Percentiles rank a stretch among this genome's conserved stretches.
These are phyloP conservation scores for Phaseolus coccineus DNA, from an alignment of 331 rosid genomes.

Conservation along the genomic window DNA sequence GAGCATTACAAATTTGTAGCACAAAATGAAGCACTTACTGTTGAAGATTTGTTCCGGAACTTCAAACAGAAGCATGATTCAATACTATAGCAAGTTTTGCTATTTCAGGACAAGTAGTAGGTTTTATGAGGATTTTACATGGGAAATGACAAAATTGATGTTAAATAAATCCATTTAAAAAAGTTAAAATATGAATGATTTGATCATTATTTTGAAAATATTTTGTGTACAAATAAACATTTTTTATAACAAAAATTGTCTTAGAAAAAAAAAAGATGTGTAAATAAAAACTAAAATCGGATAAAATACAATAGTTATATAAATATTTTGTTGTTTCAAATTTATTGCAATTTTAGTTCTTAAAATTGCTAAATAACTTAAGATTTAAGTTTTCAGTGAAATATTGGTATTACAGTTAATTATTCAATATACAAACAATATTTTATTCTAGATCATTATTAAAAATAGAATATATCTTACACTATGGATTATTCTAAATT, in stretches of 20 bases:
- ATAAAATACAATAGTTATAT: not conserved
- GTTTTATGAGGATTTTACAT: not conserved
- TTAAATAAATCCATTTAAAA: not conserved
- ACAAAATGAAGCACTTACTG: not conserved
- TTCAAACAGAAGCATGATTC: no score
- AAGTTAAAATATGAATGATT: not conserved
- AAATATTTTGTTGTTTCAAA: no score
- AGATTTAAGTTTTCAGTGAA: no score
- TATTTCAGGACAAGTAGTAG: not conserved
- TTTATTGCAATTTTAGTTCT: no score
- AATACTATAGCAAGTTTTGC: no score
- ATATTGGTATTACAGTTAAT: no score
- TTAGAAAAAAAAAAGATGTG: not conserved
- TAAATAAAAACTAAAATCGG: not conserved
- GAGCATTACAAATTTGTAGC: conserved; percentile 1
- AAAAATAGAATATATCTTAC: no score
- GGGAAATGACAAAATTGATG: not conserved
- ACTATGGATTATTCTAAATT: no score
- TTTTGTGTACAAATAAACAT: not conserved
- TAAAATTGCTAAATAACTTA: no score
- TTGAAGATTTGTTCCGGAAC: no score
- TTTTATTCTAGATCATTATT: no score
- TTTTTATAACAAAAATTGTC: not conserved
- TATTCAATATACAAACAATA: no score
- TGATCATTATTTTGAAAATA: not conserved